These are phyloP conservation scores for Hortiboletus flavorubellus DNA, from an alignment of 768 basidiomycete species.

Conservation along the genomic window DNA sequence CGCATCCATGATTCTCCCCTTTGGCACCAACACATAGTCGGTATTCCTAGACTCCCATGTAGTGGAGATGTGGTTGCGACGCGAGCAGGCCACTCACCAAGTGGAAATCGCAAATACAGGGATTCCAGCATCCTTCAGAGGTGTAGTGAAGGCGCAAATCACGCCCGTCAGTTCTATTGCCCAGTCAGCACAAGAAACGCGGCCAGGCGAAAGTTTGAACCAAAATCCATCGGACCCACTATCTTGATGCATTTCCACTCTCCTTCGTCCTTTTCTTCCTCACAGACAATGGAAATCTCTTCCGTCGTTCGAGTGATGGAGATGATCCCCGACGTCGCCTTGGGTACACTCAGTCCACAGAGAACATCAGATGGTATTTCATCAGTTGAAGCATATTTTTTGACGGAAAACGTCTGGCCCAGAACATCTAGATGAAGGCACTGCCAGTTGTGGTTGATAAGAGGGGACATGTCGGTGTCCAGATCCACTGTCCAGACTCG, in stretches of 20 bases:
- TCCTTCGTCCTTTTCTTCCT: constrained; percentile 38
- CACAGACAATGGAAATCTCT: constrained; percentile 59
- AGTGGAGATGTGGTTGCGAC: neutral
- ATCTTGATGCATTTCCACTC: constrained; percentile 62
- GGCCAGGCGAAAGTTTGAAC: constrained; percentile 28
- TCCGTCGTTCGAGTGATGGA: constrained; percentile 59
- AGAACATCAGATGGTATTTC: constrained; percentile 30
- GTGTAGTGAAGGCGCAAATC: constrained; percentile 49
- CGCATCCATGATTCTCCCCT: constrained; percentile 40
- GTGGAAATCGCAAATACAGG: constrained; percentile 62
- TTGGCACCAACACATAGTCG: constrained; percentile 58
- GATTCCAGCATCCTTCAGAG: constrained; percentile 49
- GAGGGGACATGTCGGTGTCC: constrained; percentile 37
- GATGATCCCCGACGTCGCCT: constrained; percentile 37
- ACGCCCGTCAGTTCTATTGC: constrained; percentile 53
- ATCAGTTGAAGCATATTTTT: constrained; percentile 36
- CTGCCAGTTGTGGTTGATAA: constrained; percentile 35
- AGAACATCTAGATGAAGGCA: constrained; percentile 49
- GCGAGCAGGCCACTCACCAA: constrained; percentile 40
- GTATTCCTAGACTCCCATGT: constrained; percentile 49
- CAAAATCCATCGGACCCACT: constrained; percentile 64
- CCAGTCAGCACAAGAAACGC: neutral
- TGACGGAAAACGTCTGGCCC: constrained; percentile 42
- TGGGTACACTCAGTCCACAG: constrained; percentile 28
- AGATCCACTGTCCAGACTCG: neutral